A percentile compares a stretch with the other conserved stretches of the same genome.
Evolutionary conservation across 2,329 filamentous ascomycete species (phyloP).

Genomic region (Westerdykella aurantiaca): DNA sequence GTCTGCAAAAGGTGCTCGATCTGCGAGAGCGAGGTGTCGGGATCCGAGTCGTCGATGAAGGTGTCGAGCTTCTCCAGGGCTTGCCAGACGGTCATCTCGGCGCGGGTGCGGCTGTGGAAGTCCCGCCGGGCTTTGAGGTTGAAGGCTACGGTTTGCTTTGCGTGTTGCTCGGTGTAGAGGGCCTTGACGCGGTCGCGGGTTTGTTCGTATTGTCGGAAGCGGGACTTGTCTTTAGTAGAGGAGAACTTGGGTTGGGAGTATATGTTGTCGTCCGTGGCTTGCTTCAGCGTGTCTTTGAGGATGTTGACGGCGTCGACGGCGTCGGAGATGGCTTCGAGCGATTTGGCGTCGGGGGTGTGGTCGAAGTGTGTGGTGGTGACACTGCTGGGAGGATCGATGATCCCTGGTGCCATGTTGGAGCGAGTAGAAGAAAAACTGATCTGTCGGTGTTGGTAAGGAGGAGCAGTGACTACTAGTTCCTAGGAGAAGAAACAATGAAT

Average conservation of each 20-base stretch:
- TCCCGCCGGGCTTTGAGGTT: slow-evolving; percentile 73
- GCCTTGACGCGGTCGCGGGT: slow-evolving; percentile 78
- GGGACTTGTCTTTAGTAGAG: slow-evolving; percentile 67
- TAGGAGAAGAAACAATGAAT: no score
- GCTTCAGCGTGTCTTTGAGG: slow-evolving; percentile 51
- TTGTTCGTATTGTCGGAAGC: slow-evolving; percentile 76
- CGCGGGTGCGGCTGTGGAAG: slow-evolving; percentile 61
- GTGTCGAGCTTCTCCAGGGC: slow-evolving; percentile 91
- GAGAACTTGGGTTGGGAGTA: slow-evolving; percentile 63
- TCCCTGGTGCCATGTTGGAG: slow-evolving; percentile 42
- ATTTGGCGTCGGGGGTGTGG: slow-evolving; percentile 51
- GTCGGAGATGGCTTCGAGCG: slow-evolving; percentile 55
- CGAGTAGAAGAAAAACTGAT: background rate
- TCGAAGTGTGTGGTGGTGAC: slow-evolving; percentile 37
- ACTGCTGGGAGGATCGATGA: slow-evolving; percentile 40
- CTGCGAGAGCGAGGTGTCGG: slow-evolving; percentile 79
- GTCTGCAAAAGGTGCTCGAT: slow-evolving; percentile 86
- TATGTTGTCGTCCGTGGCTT: slow-evolving; percentile 44
- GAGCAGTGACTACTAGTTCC: no score
- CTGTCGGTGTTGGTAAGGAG: no score
- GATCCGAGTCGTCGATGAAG: slow-evolving; percentile 84
- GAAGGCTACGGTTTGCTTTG: slow-evolving; percentile 73
- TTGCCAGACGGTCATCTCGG: slow-evolving; percentile 81
- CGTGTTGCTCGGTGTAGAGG: slow-evolving; percentile 72
- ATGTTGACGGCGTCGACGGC: slow-evolving; percentile 57